Evolutionary conservation across 2,329 filamentous ascomycete genomes (phyloP), one percentile per base, ranked within the genome.

Genomic region (Apiospora arundinis): DNA sequence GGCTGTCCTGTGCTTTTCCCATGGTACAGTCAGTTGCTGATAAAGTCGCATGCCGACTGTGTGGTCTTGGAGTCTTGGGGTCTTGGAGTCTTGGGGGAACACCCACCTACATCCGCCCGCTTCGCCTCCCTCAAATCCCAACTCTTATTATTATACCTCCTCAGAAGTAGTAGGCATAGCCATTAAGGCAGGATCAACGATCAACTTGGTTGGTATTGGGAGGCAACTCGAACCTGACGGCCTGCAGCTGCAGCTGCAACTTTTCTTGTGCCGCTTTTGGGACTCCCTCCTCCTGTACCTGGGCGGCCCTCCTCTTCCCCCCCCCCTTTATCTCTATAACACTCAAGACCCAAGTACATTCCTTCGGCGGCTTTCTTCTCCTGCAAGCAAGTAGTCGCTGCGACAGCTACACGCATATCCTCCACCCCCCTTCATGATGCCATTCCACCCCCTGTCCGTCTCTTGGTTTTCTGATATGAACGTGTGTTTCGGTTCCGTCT

Each of bases 401-500:
- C 56, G 56, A 63, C 56, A n/a, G 28, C 56, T 63, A 63, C 32
- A 28, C 18, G 56, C 56, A 63, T 32, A 18, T 28, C 56, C 32
- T 63, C 32, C 56, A n/a, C 56, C 56, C 25, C 40, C 25, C 56
- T 42, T 42, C 18, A 48, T 70, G 65, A 48, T 40, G 25, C 28
- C 69, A 48, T 60, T 45, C 25, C 37, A 67, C 52, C 70, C 70
- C 70, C 70, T 45, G 45, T 25, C 11, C 28, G 18, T 63, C 32
- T n/a, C 73, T 74, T 74, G 72, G 70, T 70, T 75, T 74, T 74
- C 72, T 74, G 73, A 74, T 74, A 76, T 75, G 73, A 63, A 40
- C 14, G 7, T 40, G 56, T 40, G 21, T 63, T 63, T 74, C 75
- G 74, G 75, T 48, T 69, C 68, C 71, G 76, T 74, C 74, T 75